Percentiles rank a stretch among this genome's conserved stretches.
Evolutionary conservation across 495 filamentous ascomycete genomes (phyloP).

Genomic region (Hyaloscypha bicolor): DNA sequence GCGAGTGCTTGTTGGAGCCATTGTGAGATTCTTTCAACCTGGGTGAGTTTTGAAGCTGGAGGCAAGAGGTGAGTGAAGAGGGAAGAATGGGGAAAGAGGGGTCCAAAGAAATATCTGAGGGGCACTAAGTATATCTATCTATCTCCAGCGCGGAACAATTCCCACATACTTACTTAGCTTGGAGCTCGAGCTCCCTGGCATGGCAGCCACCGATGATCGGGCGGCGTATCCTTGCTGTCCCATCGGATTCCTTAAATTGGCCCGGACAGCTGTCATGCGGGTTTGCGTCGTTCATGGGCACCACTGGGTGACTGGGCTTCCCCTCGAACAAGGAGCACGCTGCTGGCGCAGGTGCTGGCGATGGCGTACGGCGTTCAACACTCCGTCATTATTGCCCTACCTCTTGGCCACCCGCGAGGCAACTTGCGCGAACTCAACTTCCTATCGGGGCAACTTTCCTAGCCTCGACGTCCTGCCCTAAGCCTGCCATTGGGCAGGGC

Average conservation of each 20-base stretch:
- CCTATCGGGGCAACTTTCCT: background rate
- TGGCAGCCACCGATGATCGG: conserved; percentile 30
- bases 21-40: conserved; percentile 15
- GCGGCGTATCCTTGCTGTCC: conserved; percentile 11
- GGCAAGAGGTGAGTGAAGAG: background rate
- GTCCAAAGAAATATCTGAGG: conserved; percentile 19
- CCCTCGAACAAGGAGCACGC: background rate
- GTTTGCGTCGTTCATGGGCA: background rate
- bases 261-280: conserved; percentile 16
- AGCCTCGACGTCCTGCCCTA: background rate
- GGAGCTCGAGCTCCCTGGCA: conserved; percentile 16
- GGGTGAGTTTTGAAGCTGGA: background rate
- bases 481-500: background rate
- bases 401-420: background rate
- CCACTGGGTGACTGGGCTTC: no score
- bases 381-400: background rate
- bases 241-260: conserved; percentile 8
- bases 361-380: background rate
- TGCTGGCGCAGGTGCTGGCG: background rate
- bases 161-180: conserved; percentile 16
- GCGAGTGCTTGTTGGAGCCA: conserved; percentile 27
- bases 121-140: conserved; percentile 23
- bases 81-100: conserved; percentile 16
- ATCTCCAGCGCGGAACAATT: conserved; percentile 23
- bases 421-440: background rate